A percentile compares a stretch with the other conserved stretches of the same genome.
Conservation (phyloP, 139 green algal genomes). For the Edaphochlamys debaryana region DNA sequence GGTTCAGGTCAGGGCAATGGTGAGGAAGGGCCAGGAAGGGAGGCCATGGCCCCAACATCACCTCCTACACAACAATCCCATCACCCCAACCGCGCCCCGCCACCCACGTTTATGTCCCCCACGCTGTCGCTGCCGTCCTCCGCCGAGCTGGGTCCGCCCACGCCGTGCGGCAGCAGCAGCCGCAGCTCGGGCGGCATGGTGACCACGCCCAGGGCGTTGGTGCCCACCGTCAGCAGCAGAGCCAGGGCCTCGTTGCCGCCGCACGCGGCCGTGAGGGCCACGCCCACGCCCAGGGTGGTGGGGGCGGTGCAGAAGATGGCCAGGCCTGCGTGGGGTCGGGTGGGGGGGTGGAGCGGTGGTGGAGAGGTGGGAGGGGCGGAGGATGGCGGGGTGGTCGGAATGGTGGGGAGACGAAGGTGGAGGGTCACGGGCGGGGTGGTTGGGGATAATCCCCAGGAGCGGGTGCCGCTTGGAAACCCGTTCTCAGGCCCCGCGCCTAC, state of each 20-base stretch:
- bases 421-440: too few species aligned
- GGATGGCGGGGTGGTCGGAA: too few species aligned
- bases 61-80: too few species aligned
- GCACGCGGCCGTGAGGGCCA: constrained; percentile 61
- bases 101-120: not conserved
- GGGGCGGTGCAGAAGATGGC: constrained; percentile 80
- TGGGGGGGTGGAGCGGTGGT: not conserved
- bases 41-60: too few species aligned
- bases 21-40: too few species aligned
- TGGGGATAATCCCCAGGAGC: too few species aligned
- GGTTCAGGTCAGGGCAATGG: too few species aligned
- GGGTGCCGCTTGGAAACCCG: too few species aligned
- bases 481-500: not conserved
- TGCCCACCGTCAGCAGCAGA: constrained; percentile 79
- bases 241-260: constrained; percentile 71
- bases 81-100: not conserved
- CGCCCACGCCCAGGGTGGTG: constrained; percentile 84
- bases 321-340: constrained; percentile 55
- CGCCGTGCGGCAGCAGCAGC: constrained; percentile 15
- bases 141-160: not conserved
- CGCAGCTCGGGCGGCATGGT: constrained; percentile 33
- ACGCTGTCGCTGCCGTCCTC: not conserved
- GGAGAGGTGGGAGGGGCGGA: too few species aligned
- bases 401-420: too few species aligned
- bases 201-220: constrained; percentile 72